Conservation (phyloP, 352 stramenopile species). For the Phytophthora idaei region DNA sequence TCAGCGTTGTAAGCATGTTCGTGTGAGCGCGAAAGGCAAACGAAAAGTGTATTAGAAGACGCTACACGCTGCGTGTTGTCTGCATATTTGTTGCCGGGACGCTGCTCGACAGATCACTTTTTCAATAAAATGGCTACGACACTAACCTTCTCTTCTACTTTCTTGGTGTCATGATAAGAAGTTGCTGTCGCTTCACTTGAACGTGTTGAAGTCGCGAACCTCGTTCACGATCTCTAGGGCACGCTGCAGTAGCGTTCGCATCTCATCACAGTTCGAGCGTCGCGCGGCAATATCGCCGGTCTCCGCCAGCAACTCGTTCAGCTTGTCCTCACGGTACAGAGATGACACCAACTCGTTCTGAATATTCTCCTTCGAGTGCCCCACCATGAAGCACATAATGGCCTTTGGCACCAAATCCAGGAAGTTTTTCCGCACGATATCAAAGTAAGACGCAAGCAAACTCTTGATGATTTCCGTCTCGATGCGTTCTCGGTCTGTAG, state of each 20-base stretch:
- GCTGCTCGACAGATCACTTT: slow-evolving; percentile 3
- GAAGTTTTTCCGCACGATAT: slow-evolving; percentile 99
- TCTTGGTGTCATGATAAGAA: slow-evolving; percentile 10
- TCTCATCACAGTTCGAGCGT: slow-evolving; percentile 96
- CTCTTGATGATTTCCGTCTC: slow-evolving; percentile 99
- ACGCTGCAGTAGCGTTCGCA: slow-evolving; percentile 95
- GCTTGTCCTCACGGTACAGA: slow-evolving; percentile 96
- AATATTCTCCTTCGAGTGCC: slow-evolving; percentile 95
- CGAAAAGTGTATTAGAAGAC: slow-evolving; percentile 25
- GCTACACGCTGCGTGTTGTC: slow-evolving; percentile 4
- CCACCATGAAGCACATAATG: slow-evolving; percentile 99
- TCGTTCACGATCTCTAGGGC: slow-evolving; percentile 98
- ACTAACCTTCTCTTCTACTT: slow-evolving; percentile 21
- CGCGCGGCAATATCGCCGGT: slow-evolving; percentile 94
- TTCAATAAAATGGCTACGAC: slow-evolving; percentile 18
- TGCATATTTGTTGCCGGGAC: neutral
- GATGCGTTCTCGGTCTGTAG: slow-evolving; percentile 95
- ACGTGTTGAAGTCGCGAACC: slow-evolving; percentile 98
- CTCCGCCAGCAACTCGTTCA: slow-evolving; percentile 96
- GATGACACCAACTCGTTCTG: slow-evolving; percentile 98
- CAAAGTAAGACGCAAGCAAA: slow-evolving; percentile 97
- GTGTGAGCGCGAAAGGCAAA: slow-evolving; percentile 11
- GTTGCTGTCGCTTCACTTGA: slow-evolving; percentile 76
- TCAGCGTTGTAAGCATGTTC: neutral
- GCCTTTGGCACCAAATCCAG: slow-evolving; percentile 99